Evolutionary conservation across 305 asterid genomes (phyloP).

Genomic region (Fraxinus ornus): DNA sequence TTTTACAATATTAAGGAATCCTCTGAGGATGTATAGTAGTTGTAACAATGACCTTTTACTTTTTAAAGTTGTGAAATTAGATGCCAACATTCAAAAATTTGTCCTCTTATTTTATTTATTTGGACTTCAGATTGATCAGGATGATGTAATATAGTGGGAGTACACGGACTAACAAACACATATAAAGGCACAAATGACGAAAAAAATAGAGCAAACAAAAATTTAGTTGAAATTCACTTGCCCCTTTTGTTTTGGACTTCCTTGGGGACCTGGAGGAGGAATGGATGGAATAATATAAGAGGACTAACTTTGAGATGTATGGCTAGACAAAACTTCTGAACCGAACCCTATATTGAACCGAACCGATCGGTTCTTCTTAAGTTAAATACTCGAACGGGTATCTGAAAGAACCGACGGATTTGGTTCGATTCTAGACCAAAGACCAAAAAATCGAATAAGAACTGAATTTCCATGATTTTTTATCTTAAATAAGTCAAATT

Average conservation of each 20-base stretch:
- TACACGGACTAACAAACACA: not conserved
- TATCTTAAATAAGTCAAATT: too few relatives aligned
- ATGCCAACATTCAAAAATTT: not conserved
- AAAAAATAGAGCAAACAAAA: not conserved
- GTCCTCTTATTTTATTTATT: not conserved
- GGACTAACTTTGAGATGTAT: not conserved
- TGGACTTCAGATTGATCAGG: not conserved
- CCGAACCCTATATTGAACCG: too few relatives aligned
- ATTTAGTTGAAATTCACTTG: not conserved
- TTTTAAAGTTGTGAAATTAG: not conserved
- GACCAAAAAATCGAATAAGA: too few relatives aligned
- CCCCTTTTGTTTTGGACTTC: not conserved
- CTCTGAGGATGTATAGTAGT: not conserved
- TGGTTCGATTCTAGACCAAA: too few relatives aligned
- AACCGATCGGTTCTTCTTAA: too few relatives aligned
- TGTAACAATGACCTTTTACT: not conserved
- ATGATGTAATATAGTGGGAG: not conserved
- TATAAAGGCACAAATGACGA: not conserved
- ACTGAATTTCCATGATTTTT: too few relatives aligned
- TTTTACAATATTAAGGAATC: not conserved
- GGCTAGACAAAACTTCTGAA: too few relatives aligned
- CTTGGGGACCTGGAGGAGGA: not conserved
- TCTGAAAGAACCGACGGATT: too few relatives aligned
- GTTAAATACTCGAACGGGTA: too few relatives aligned
- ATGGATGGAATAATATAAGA: not conserved